Evolutionary conservation across 352 stramenopile genomes (phyloP), one percentile per base, ranked within the genome.

Genomic region (Phytopythium vexans): DNA sequence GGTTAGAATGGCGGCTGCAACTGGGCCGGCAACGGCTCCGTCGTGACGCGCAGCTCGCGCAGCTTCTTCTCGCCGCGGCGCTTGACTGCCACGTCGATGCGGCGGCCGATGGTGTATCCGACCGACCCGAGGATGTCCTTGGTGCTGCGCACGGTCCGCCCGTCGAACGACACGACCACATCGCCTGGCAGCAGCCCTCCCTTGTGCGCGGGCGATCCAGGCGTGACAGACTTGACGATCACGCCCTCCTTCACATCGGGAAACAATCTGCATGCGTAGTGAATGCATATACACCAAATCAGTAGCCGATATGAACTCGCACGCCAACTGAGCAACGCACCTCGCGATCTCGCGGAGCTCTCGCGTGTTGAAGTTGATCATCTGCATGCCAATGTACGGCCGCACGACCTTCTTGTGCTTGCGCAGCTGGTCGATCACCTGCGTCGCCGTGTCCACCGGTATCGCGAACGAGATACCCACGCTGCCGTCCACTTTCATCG

Each of bases 401-500:
- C 92, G 74, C 12, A 89, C 69, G 14, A 98, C 90, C 41, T 90
- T 92, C 49, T 89, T 90, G 61, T 92, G 77, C 54, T 89, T 79
- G 39, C 87, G 72, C 47, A 98, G 66, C 61, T 97, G 89, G 16
- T 88, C 68, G 55, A 98, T 95, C 43, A 97, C 86, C 55, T 96
- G 76, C 9, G 64, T 61, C 34, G 90, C 92, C 35, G 73, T 96
- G 64, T 98, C 92, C 11, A 96, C 95, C 31, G 92, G 92, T 37
- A 98, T 98, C 16, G 92, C 92, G 46, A 98, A 98, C 34, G 84
- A 91, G 43, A 98, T 96, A 9, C 92, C 92, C 31, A 88, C 88
- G 49, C 77, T 88, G 14, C 83, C 81, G 53, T 88, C 77, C n/a
- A 97, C 82, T 63, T 97, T 97, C 79, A 98, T 95, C 7, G 88